A percentile compares a stretch with the other conserved stretches of the same genome.
These are phyloP conservation scores for Chrysochromulina parva DNA, from an alignment of 78 protist species.

Conservation along the genomic window DNA sequence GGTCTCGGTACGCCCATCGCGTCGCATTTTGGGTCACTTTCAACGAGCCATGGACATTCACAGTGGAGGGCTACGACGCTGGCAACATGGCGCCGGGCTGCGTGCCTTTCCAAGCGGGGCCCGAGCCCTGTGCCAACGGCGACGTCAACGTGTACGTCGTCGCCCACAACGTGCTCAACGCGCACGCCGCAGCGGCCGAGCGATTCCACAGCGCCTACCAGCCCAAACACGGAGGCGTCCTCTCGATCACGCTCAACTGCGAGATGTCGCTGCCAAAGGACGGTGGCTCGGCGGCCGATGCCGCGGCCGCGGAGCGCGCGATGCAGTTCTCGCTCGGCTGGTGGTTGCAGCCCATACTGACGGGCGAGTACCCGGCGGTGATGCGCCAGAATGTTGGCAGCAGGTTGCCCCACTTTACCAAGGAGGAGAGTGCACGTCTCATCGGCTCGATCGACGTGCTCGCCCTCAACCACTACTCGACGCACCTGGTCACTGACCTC, in stretches of 20 bases:
- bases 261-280: not conserved
- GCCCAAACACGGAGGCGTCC: conserved; percentile 24
- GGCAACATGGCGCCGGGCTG: conserved; percentile 9
- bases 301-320: conserved; percentile 48
- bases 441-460: not conserved
- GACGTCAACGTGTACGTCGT: conserved; percentile 19
- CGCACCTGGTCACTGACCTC: not conserved
- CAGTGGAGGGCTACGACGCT: not conserved
- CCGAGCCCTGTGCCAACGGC: not conserved
- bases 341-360: conserved; percentile 47
- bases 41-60: conserved; percentile 65
- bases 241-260: conserved; percentile 55
- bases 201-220: not conserved
- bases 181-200: conserved; percentile 44
- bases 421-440: not conserved
- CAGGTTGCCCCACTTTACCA: not conserved
- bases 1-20: conserved; percentile 54
- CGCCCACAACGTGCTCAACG: conserved; percentile 31
- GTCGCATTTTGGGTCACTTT: conserved; percentile 63
- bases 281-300: conserved; percentile 2
- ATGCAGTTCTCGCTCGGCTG: conserved; percentile 55
- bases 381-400: conserved; percentile 47
- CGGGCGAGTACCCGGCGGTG: conserved; percentile 55
- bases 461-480: conserved; percentile 3
- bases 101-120: not conserved